A percentile compares a stretch with the other conserved stretches of the same genome.
Evolutionary conservation across 2,329 filamentous ascomycete genomes (phyloP).

Genomic region (Xylariales sp.): DNA sequence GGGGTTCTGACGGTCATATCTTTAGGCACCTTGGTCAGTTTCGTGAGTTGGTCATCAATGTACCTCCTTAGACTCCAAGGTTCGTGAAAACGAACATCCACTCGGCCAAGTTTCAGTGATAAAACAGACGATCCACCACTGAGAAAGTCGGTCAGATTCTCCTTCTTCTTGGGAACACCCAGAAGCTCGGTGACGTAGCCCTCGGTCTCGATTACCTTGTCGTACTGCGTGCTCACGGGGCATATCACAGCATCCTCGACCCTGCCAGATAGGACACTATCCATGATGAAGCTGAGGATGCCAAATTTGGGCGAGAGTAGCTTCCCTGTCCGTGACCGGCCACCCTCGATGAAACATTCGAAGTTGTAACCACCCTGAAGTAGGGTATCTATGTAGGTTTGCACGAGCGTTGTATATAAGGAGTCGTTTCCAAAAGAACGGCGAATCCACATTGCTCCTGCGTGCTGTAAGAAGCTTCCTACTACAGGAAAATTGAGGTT

Average conservation of each 20-base stretch:
- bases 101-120: conserved; percentile 80
- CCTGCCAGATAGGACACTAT: conserved; percentile 81
- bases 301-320: conserved; percentile 92
- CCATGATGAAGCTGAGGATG: conserved; percentile 85
- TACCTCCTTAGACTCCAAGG: conserved; percentile 88
- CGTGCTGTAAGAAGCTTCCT: conserved; percentile 86
- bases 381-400: conserved; percentile 90
- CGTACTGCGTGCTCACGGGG: conserved; percentile 94
- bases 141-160: conserved; percentile 88
- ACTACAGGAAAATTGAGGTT: conserved; percentile 93
- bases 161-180: conserved; percentile 91
- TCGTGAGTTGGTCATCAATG: conserved; percentile 68
- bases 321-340: conserved; percentile 88
- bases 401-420: conserved; percentile 87
- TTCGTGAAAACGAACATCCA: conserved; percentile 94
- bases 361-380: conserved; percentile 90
- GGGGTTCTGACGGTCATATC: conserved; percentile 43
- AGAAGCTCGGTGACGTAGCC: conserved; percentile 93
- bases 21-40: conserved; percentile 47
- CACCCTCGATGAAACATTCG: conserved; percentile 96
- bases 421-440: conserved; percentile 88
- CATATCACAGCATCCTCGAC: conserved; percentile 91
- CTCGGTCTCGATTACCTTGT: conserved; percentile 97
- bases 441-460: conserved; percentile 94
- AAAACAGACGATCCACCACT: conserved; percentile 78